A percentile compares a stretch with the other conserved stretches of the same genome.
Conservation (phyloP, 805 yeast genomes). For the Scheffersomyces amazonensis region DNA sequence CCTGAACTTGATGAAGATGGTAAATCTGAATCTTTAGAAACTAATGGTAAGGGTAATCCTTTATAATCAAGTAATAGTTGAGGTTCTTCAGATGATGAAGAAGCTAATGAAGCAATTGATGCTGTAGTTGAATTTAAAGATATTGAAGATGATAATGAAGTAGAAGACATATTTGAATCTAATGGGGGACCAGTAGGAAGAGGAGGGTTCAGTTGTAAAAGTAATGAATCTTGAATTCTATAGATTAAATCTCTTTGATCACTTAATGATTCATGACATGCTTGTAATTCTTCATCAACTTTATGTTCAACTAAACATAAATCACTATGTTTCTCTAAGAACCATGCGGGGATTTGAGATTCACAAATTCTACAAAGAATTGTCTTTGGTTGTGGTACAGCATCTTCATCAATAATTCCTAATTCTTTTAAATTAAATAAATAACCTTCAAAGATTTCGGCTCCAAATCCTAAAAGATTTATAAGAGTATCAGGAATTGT, state of each 20-base stretch:
- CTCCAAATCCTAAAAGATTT: conserved; percentile 85
- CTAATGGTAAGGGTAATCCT: conserved; percentile 48
- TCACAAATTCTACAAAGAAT: conserved; percentile 93
- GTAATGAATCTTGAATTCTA: conserved; percentile 40
- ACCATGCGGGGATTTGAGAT: conserved; percentile 89
- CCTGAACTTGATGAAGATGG: background rate
- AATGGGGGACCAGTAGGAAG: conserved; percentile 3
- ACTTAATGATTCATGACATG: conserved; percentile 67
- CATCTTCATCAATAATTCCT: conserved; percentile 59
- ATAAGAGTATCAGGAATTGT: conserved; percentile 69
- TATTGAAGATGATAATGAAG: conserved; percentile 12
- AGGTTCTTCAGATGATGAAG: conserved; percentile 14
- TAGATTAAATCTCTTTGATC: conserved; percentile 63
- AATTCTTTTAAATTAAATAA: conserved; percentile 60
- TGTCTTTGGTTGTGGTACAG: conserved; percentile 75
- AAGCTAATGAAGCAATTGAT: conserved; percentile 13
- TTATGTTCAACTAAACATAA: conserved; percentile 83
- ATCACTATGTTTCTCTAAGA: conserved; percentile 89
- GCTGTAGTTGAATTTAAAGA: conserved; percentile 10
- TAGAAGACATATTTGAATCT: conserved; percentile 14
- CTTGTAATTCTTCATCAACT: conserved; percentile 71
- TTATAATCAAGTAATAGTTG: conserved; percentile 47
- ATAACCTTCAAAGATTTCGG: conserved; percentile 77
- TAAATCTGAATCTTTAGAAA: conserved; percentile 1
- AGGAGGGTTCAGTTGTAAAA: conserved; percentile 16